A percentile compares a stretch with the other conserved stretches of the same genome.
Conservation (phyloP, 2,329 filamentous ascomycete genomes). For the Sporothrix inflata region DNA sequence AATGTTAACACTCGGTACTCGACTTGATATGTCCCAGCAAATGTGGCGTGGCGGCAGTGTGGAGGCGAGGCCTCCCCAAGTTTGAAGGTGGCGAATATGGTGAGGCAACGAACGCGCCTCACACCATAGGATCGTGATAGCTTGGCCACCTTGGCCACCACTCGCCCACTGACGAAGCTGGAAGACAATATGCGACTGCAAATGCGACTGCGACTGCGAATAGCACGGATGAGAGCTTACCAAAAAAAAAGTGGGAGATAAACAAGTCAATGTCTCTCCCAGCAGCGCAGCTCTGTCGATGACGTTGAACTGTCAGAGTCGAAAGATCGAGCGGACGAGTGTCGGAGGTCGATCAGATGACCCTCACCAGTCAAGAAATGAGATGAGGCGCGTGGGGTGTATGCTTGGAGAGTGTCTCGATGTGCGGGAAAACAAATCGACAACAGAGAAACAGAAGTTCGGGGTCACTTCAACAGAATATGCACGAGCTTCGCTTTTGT, state of each 20-base stretch:
- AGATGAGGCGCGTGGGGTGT: not conserved
- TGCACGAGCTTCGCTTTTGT: not conserved
- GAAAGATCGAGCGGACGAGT: not conserved
- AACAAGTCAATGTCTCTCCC: constrained; percentile 99
- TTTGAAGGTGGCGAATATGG: not conserved
- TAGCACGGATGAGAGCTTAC: constrained; percentile 49
- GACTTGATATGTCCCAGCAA: constrained; percentile 12
- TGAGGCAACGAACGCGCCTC: constrained; percentile 2
- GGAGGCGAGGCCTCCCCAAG: not conserved
- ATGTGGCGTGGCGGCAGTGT: not conserved
- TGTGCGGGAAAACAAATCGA: not conserved
- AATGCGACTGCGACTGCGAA: not conserved
- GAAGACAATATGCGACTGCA: not conserved
- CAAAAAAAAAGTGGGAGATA: constrained; percentile 76
- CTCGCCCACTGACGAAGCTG: not conserved
- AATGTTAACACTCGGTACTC: not conserved
- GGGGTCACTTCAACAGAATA: not conserved
- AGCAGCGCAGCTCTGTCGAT: constrained; percentile 39
- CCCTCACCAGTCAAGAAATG: not conserved
- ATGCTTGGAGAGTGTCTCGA: not conserved
- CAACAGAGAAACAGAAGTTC: not conserved
- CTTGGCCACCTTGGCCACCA: not conserved
- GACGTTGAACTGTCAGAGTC: not conserved
- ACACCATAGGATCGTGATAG: not conserved
- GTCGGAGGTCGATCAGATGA: not conserved